Percentiles rank a stretch among this genome's conserved stretches.
phyloP scores from a whole-genome alignment of 768 basidiomycete genomes.

The Suillus bovinus region DNA sequence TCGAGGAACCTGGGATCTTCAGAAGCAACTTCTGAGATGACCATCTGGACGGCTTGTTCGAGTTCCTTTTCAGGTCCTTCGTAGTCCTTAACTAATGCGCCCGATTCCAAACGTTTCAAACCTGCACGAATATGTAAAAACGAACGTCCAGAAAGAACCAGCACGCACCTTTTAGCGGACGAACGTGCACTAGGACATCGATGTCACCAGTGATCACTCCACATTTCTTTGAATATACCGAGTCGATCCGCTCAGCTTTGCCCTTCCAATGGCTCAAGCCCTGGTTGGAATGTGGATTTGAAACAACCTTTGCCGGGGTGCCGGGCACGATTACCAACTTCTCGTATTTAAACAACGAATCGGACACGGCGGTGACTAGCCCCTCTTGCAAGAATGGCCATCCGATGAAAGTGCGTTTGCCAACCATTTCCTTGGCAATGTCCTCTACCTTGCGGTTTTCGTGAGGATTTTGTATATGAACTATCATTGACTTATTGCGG shows the following conservation, averaged over 20 bases:
- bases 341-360: conserved; percentile 86
- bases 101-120: conserved; percentile 84
- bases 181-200: conserved; percentile 83
- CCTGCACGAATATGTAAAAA: conserved; percentile 44
- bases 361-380: conserved; percentile 81
- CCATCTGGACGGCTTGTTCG: conserved; percentile 87
- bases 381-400: conserved; percentile 99
- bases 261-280: conserved; percentile 75
- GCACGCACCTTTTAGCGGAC: conserved; percentile 80
- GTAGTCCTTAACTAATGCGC: conserved; percentile 94
- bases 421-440: conserved; percentile 73
- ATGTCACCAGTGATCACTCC: conserved; percentile 85
- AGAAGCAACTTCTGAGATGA: conserved; percentile 73
- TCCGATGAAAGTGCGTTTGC: conserved; percentile 72
- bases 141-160: background rate
- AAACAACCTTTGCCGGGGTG: conserved; percentile 54
- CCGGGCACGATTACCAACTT: conserved; percentile 55
- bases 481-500: conserved; percentile 90
- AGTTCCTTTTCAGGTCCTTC: conserved; percentile 79
- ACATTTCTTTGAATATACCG: conserved; percentile 83
- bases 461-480: conserved; percentile 77
- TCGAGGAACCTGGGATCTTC: conserved; percentile 91
- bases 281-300: conserved; percentile 71
- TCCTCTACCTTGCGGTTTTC: conserved; percentile 69
- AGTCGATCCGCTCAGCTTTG: conserved; percentile 81